Evolutionary conservation across 768 basidiomycete species (phyloP).

Genomic region (Mycena haematopus): DNA sequence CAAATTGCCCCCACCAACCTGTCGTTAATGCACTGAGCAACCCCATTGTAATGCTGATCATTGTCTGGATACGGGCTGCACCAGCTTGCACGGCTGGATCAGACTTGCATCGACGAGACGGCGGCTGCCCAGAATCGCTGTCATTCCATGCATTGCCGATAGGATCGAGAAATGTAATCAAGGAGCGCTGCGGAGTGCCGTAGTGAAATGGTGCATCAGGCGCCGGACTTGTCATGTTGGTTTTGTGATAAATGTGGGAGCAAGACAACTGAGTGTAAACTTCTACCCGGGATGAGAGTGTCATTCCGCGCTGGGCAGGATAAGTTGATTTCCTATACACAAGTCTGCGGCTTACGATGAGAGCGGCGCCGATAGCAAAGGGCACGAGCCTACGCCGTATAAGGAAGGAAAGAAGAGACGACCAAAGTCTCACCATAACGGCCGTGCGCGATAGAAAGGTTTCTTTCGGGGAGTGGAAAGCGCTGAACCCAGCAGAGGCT

Average conservation of each 20-base stretch:
- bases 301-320: constrained; percentile 75
- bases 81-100: constrained; percentile 24
- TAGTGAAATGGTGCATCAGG: constrained; percentile 5
- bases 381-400: constrained; percentile 71
- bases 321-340: constrained; percentile 1
- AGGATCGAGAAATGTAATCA: constrained; percentile 33
- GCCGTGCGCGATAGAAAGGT: constrained; percentile 59
- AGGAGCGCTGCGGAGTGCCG: constrained; percentile 2
- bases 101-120: constrained; percentile 14
- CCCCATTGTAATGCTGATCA: constrained; percentile 83
- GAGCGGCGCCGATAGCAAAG: constrained; percentile 68
- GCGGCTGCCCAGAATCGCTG: background rate
- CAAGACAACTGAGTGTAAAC: constrained; percentile 84
- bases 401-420: background rate
- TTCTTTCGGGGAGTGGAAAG: constrained; percentile 39
- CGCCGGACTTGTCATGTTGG: constrained; percentile 41
- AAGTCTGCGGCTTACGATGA: constrained; percentile 58
- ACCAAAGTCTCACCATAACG: constrained; percentile 49
- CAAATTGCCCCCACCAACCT: constrained; percentile 88
- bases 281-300: constrained; percentile 79
- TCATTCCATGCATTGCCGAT: background rate
- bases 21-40: constrained; percentile 83
- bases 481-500: constrained; percentile 29
- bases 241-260: constrained; percentile 54
- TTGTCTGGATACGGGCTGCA: constrained; percentile 68